Evolutionary conservation across 768 basidiomycete genomes (phyloP).

Genomic region (Russula compacta): DNA sequence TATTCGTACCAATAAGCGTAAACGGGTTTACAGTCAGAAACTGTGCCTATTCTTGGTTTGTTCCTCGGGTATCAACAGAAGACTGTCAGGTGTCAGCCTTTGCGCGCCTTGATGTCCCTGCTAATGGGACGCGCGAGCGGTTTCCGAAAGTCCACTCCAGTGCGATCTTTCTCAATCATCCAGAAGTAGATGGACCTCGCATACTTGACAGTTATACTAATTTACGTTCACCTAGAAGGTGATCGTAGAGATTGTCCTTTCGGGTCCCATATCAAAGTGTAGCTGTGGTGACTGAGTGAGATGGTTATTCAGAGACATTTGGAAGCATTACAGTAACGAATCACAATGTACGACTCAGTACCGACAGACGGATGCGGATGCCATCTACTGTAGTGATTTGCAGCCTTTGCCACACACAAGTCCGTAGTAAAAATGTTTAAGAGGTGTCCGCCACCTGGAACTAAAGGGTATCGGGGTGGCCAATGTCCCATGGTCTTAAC

Average conservation of each 20-base stretch:
- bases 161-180: too few species aligned
- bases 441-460: background rate
- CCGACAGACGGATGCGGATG: background rate
- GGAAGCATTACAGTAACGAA: too few species aligned
- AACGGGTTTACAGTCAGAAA: background rate
- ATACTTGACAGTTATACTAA: too few species aligned
- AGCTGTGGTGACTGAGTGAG: too few species aligned
- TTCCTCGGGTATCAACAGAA: background rate
- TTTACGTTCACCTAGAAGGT: too few species aligned
- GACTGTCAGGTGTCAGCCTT: background rate
- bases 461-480: background rate
- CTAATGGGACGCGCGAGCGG: too few species aligned
- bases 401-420: conserved; percentile 1
- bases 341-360: too few species aligned
- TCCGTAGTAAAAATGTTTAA: background rate
- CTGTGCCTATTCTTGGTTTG: background rate
- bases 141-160: too few species aligned
- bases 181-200: too few species aligned
- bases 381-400: background rate
- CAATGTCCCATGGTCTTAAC: background rate
- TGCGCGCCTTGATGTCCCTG: background rate
- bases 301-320: too few species aligned
- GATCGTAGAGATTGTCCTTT: too few species aligned
- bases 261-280: too few species aligned
- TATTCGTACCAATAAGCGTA: background rate